Evolutionary conservation across 2,329 filamentous ascomycete genomes (phyloP), one percentile per base, ranked within the genome.

Genomic region (Fusarium odoratissimum): DNA sequence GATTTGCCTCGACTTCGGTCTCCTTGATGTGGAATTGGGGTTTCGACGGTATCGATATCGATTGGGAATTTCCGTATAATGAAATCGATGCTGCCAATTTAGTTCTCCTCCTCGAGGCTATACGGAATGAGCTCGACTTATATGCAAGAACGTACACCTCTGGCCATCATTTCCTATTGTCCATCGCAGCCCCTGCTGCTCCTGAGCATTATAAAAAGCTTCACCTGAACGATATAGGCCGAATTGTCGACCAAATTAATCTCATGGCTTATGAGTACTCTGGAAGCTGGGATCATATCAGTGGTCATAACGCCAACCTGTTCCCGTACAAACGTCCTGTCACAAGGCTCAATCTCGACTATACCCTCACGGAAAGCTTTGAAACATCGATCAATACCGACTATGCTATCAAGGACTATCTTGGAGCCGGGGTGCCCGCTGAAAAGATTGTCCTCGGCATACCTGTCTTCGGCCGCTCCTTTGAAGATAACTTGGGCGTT

Each of bases 271-370:
- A 73, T 31, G 71, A 73, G n/a, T 73, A 73, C 38, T 44, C 63
- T 28, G 71, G 71, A 23, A 48, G 33, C 35, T 62, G 59, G 41
- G 44, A 59, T 37, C 85, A 84, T 82, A 57, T 33, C 31, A 74
- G 71, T 21, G 71, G 67, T 13, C 71, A 73, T 25, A 71, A 60
- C 31, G 71, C 71, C 40, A 73, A 73, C 30, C 54, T 73, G 21
- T 73, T 6, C 92, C 89, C 89, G 12, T 71, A 71, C 31, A 42
- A 55, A 30, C 25, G n/a, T 25, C 49, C 33, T 30, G 37, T 40
- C 38, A 68, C 56, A 28, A 21, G 40, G 12, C 71, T 60, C 40
- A 72, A 65, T 41, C 56, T 68, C 7, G 67, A 73, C 21, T 38
- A 56, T 12, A 54, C 67, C 21, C 46, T 72, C 13, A 64, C 37